Percentiles rank a stretch among this genome's conserved stretches.
These are phyloP conservation scores for Diutina mesorugosa DNA, from an alignment of 1,139 yeast genomes.

Conservation along the genomic window DNA sequence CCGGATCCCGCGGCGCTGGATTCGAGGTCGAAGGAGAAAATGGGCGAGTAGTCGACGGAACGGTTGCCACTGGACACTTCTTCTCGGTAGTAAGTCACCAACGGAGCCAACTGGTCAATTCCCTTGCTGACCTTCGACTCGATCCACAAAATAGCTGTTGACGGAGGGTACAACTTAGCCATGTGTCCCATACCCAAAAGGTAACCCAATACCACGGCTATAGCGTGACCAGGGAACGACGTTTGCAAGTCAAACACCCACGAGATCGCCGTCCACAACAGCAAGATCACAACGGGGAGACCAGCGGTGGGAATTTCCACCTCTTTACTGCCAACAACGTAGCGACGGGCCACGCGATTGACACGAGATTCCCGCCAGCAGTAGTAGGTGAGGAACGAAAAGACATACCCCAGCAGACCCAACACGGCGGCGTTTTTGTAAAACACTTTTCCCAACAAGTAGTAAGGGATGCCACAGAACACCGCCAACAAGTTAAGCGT, in stretches of 20 bases:
- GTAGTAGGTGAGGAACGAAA: conserved; percentile 54
- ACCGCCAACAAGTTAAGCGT: conserved; percentile 66
- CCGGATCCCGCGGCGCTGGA: background rate
- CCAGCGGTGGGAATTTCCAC: conserved; percentile 44
- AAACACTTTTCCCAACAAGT: conserved; percentile 39
- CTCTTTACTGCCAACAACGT: conserved; percentile 14
- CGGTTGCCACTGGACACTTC: conserved; percentile 24
- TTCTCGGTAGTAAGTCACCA: conserved; percentile 44
- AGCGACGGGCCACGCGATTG: conserved; percentile 29
- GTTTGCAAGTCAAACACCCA: conserved; percentile 39
- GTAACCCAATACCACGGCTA: conserved; percentile 28
- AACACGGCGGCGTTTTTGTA: conserved; percentile 43
- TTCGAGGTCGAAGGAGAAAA: conserved; percentile 15
- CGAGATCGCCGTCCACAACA: conserved; percentile 21
- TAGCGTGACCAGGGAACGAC: conserved; percentile 63
- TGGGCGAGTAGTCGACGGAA: conserved; percentile 16
- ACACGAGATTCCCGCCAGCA: conserved; percentile 46
- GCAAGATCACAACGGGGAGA: conserved; percentile 43
- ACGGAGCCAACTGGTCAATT: conserved; percentile 40
- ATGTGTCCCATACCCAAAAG: conserved; percentile 46
- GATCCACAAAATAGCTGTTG: conserved; percentile 49
- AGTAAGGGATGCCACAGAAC: conserved; percentile 55
- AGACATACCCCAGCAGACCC: conserved; percentile 69
- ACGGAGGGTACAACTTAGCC: conserved; percentile 50
- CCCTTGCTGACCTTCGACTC: conserved; percentile 39